Evolutionary conservation across 2,329 filamentous ascomycete species (phyloP), one percentile per base, ranked within the genome.

Genomic region (Xylaria hypoxylon): DNA sequence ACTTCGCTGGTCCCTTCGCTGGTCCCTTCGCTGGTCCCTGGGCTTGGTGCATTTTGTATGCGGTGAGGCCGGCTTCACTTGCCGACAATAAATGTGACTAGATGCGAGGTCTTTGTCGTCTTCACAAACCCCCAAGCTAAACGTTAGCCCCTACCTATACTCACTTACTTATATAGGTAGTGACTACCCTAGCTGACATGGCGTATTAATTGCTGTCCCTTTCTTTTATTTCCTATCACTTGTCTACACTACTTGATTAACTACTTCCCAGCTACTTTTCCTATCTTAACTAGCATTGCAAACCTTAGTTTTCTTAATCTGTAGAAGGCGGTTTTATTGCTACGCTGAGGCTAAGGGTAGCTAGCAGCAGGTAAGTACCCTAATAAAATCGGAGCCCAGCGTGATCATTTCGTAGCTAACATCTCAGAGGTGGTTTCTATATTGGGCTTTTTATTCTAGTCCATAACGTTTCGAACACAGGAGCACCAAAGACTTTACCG

Each of bases 31-130:
- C 33, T 47, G 26, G 44, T 47, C 45, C 42, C 62, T 57, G 59
- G 44, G 51, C 22, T 42, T 67, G 62, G 55, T 60, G 35, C 55
- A 33, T 50, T 35, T 62, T 31, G 28, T 51, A 63, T 64, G 64
- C 60, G 64, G 67, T 67, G 64, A 67, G 50, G 40, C 61, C 67
- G 64, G 67, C 55, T 62, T 64, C 57, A 62, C 61, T 69, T 69
- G 61, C 67, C 67, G 64, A 53, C 40, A 59, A 44, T 53, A 48
- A 48, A 59, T 55, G 51, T 47, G 59, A 61, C 58, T 62, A 48
- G 58, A 57, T 60, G 50, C 55, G 38, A 51, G 42, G 56, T 61
- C 42, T 19, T 51, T 28, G 33, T 44, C 48, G 38, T 56, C 17
- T 17, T 51, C 31, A 22, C 26, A 58, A 42, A 52, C 28, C 35